Conservation (phyloP, 1,139 yeast species). For the Yamadazyma dushanensis region DNA sequence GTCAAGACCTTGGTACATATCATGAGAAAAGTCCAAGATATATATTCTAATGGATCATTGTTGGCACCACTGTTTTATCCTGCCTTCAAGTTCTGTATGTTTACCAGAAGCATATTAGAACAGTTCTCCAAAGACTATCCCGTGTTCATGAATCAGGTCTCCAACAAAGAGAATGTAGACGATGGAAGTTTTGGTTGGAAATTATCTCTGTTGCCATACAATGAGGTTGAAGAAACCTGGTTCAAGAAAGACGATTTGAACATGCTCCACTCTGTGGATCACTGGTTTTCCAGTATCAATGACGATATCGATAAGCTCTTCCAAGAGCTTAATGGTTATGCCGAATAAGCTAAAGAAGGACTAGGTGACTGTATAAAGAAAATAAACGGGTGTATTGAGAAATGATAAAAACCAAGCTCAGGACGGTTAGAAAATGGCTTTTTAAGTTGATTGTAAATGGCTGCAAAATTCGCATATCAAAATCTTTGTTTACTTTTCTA, state of each 20-base stretch:
- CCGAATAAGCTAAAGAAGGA: neutral
- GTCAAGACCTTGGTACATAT: slow-evolving; percentile 4
- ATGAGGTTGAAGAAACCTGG: slow-evolving; percentile 1
- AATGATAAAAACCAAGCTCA: too few relatives aligned
- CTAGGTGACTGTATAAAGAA: too few relatives aligned
- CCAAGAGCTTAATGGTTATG: neutral
- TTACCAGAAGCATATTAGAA: neutral
- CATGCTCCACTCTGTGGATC: neutral
- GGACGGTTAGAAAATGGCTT: too few relatives aligned
- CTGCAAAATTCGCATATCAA: too few relatives aligned
- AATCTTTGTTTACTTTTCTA: too few relatives aligned
- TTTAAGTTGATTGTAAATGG: too few relatives aligned
- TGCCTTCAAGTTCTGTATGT: slow-evolving; percentile 4
- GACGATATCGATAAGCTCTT: neutral
- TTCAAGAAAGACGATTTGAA: neutral
- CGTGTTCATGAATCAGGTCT: neutral
- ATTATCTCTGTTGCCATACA: neutral
- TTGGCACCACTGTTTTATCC: slow-evolving; percentile 1
- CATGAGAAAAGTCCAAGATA: slow-evolving; percentile 5
- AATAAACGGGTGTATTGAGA: too few relatives aligned
- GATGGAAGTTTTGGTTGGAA: slow-evolving; percentile 3
- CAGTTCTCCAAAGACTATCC: neutral
- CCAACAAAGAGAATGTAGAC: neutral
- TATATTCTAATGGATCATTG: slow-evolving; percentile 1
- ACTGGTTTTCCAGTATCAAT: neutral